Base-by-base conservation (phyloP, 78 protist genomes). In the Isochrysis galbana region DNA sequence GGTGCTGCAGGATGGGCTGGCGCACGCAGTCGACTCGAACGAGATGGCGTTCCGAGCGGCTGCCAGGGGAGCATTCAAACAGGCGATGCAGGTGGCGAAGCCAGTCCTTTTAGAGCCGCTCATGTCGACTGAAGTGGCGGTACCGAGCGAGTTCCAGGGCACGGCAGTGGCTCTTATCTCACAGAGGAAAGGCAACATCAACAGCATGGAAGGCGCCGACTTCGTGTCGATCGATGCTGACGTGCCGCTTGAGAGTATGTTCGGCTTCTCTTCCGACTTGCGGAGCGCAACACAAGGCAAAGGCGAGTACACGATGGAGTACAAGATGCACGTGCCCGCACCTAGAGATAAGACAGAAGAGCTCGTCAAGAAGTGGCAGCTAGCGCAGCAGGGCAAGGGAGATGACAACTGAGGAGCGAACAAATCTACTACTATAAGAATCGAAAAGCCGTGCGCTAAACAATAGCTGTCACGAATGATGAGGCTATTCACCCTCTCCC, bases 221-320 rank as follows among this genome's bases (percentile, higher is more conserved):
- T 77, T 42, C 10, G n/a, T 55, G 72, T 83, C 87, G 10, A 93
- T 97, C 82, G 46, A 45, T 34, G 95, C 96, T 42, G 98, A 96
- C 86, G 97, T 86, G 74, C 98, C 99, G 29, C 96, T 98, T 70
- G 84, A 91, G 36, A 70, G 51, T 55, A 98, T 98, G 99, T 98
- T 98, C 86, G 99, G 99, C 80, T 98, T 94, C 87, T 93, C 97
- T 17, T 95, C 97, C 29, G 99, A 98, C 44, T 93, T 98, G 44
- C 95, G 99, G 44, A 86, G 96, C 26, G n/a, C 88, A 48, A 98
- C 99, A 7, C 92, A 93, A 94, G 97, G 97, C 83, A 96, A 96
- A 95, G 98, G 98, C 5, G 97, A 96, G 94, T 97, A 93, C 91
- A 10, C 95, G n/a, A 97, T 97, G 98, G 97, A 95, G 88, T 96